These are phyloP conservation scores for Aureobasidium sp. DNA, from an alignment of 2,329 filamentous ascomycete genomes.

Conservation along the genomic window DNA sequence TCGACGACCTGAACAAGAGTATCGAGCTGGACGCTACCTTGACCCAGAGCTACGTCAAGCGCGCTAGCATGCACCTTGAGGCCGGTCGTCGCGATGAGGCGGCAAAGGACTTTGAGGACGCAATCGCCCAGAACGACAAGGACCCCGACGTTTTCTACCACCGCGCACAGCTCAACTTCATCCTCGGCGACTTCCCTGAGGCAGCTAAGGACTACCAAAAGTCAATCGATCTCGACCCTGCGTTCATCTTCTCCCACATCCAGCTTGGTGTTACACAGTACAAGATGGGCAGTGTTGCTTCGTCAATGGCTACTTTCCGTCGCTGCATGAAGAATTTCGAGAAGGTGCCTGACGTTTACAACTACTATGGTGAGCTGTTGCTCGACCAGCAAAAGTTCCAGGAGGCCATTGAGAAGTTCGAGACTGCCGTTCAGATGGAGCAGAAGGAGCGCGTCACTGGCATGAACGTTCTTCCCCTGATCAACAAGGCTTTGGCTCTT, in stretches of 20 bases:
- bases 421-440: slow-evolving; percentile 98
- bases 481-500: slow-evolving; percentile 94
- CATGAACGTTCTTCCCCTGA: slow-evolving; percentile 95
- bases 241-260: slow-evolving; percentile 99
- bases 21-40: slow-evolving; percentile 80
- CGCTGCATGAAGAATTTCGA: slow-evolving; percentile 98
- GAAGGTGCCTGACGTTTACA: slow-evolving; percentile 94
- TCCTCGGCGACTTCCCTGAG: slow-evolving; percentile 85
- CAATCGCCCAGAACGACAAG: slow-evolving; percentile 72
- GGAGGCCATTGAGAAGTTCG: slow-evolving; percentile 96
- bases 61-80: slow-evolving; percentile 95
- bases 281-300: slow-evolving; percentile 98
- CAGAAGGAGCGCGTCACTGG: slow-evolving; percentile 86
- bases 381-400: slow-evolving; percentile 94
- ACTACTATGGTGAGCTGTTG: slow-evolving; percentile 96
- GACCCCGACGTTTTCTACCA: slow-evolving; percentile 99
- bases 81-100: slow-evolving; percentile 81
- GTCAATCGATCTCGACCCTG: slow-evolving; percentile 90
- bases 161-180: slow-evolving; percentile 96
- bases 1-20: slow-evolving; percentile 83
- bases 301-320: slow-evolving; percentile 96
- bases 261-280: slow-evolving; percentile 98
- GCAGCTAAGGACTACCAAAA: slow-evolving; percentile 99
- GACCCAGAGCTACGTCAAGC: slow-evolving; percentile 97
- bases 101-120: slow-evolving; percentile 77